These are phyloP conservation scores for Aspergillus sp. DNA, from an alignment of 2,329 filamentous ascomycete species.

Conservation along the genomic window DNA sequence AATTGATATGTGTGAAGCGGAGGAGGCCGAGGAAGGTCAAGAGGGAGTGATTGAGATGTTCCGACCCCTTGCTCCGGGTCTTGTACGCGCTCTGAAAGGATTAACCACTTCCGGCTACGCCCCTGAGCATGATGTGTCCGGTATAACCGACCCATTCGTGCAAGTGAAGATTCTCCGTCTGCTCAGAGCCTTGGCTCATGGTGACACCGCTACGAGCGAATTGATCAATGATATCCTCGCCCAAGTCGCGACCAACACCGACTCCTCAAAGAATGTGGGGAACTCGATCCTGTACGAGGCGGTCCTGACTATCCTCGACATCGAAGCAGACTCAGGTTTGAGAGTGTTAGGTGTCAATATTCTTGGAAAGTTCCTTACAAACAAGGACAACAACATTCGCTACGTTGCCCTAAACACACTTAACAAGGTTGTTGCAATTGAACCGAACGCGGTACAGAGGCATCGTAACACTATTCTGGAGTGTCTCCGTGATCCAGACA, in stretches of 20 bases:
- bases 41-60: slow-evolving; percentile 89
- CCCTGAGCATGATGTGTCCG: slow-evolving; percentile 96
- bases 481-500: slow-evolving; percentile 93
- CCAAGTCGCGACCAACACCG: slow-evolving; percentile 96
- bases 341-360: slow-evolving; percentile 97
- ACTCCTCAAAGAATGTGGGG: slow-evolving; percentile 96
- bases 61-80: slow-evolving; percentile 75
- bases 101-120: slow-evolving; percentile 94
- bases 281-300: slow-evolving; percentile 98
- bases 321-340: slow-evolving; percentile 93
- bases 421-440: slow-evolving; percentile 96
- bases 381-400: slow-evolving; percentile 98
- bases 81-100: slow-evolving; percentile 89
- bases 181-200: slow-evolving; percentile 79
- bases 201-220: slow-evolving; percentile 85
- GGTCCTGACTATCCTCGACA: slow-evolving; percentile 94
- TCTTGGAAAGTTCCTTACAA: slow-evolving; percentile 95
- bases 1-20: slow-evolving; percentile 88
- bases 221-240: slow-evolving; percentile 98
- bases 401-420: slow-evolving; percentile 97
- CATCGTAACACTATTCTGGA: slow-evolving; percentile 97
- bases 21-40: slow-evolving; percentile 88
- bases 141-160: slow-evolving; percentile 95
- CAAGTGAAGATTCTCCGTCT: slow-evolving; percentile 94
- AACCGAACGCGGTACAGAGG: slow-evolving; percentile 94